A percentile compares a stretch with the other conserved stretches of the same genome.
These are phyloP conservation scores for Cercospora sp. DNA, from an alignment of 2,329 filamentous ascomycete species.

Conservation along the genomic window DNA sequence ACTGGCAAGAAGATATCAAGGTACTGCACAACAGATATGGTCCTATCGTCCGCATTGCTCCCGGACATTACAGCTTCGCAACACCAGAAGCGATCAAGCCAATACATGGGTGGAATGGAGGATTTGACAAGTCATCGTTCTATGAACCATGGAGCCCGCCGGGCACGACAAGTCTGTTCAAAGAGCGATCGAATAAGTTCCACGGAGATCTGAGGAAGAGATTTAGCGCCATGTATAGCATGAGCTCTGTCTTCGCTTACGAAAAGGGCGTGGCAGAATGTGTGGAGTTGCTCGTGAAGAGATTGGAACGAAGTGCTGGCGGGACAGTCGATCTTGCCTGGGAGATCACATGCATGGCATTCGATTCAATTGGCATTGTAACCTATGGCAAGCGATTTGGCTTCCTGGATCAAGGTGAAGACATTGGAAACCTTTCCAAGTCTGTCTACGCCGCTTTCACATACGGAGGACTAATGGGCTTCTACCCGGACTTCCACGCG, in stretches of 20 bases:
- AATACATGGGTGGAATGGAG: slow-evolving; percentile 16
- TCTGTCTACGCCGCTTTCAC: slow-evolving; percentile 11
- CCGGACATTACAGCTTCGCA: slow-evolving; percentile 69
- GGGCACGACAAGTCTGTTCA: slow-evolving; percentile 17
- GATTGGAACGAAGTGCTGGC: slow-evolving; percentile 2
- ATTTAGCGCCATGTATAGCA: slow-evolving; percentile 18
- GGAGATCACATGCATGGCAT: slow-evolving; percentile 31
- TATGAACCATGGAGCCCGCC: slow-evolving; percentile 19
- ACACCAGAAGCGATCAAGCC: slow-evolving; percentile 63
- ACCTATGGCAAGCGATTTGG: slow-evolving; percentile 40
- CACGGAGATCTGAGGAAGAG: slow-evolving; percentile 18
- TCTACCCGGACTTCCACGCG: slow-evolving; percentile 11
- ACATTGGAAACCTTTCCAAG: slow-evolving; percentile 30
- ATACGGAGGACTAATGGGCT: slow-evolving; percentile 14
- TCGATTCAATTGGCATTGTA: slow-evolving; percentile 43
- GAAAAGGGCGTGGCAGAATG: slow-evolving; percentile 15
- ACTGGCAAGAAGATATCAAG: slow-evolving; percentile 18
- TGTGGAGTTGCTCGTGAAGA: slow-evolving; percentile 2
- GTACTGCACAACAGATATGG: slow-evolving; percentile 64
- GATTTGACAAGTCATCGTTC: slow-evolving; percentile 35
- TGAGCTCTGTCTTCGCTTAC: slow-evolving; percentile 16
- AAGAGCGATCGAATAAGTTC: slow-evolving; percentile 15
- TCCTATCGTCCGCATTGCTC: slow-evolving; percentile 69
- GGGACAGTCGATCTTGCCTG: slow-evolving; percentile 14
- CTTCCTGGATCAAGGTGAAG: slow-evolving; percentile 41